phyloP scores from a whole-genome alignment of 2,329 filamentous ascomycete genomes.

The Rhynchosporium secalis region DNA sequence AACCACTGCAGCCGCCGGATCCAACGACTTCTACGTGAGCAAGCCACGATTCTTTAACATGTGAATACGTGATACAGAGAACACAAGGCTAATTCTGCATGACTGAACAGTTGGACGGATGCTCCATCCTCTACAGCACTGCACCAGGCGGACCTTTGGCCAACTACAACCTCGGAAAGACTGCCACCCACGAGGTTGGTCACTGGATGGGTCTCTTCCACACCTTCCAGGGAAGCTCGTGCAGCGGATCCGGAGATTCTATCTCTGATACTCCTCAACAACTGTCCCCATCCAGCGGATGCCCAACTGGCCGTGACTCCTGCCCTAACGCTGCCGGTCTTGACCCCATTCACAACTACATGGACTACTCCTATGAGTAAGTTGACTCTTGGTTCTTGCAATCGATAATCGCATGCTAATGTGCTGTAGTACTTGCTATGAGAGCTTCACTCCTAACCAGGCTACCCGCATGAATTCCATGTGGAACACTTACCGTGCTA shows the following conservation, averaged over 20 bases:
- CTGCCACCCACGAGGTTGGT: conserved; percentile 47
- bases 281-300: conserved; percentile 39
- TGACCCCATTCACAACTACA: conserved; percentile 42
- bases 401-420: background rate
- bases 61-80: background rate
- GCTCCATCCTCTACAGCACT: conserved; percentile 43
- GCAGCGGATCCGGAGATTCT: conserved; percentile 43
- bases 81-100: background rate
- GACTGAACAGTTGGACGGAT: conserved; percentile 36
- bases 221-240: conserved; percentile 48
- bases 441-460: conserved; percentile 42
- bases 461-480: conserved; percentile 26
- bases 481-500: conserved; percentile 26
- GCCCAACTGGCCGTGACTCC: conserved; percentile 44
- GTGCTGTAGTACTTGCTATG: conserved; percentile 41
- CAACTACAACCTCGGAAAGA: conserved; percentile 43
- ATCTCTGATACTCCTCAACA: conserved; percentile 46
- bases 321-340: conserved; percentile 30
- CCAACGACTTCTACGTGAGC: conserved; percentile 37
- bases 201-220: conserved; percentile 53
- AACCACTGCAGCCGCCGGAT: conserved; percentile 7
- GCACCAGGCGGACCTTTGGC: conserved; percentile 43
- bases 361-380: conserved; percentile 44
- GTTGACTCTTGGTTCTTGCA: conserved; percentile 6
- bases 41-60: background rate